Evolutionary conservation across 306 rosid genomes (phyloP).

Genomic region (Cicer chorassanicum): DNA sequence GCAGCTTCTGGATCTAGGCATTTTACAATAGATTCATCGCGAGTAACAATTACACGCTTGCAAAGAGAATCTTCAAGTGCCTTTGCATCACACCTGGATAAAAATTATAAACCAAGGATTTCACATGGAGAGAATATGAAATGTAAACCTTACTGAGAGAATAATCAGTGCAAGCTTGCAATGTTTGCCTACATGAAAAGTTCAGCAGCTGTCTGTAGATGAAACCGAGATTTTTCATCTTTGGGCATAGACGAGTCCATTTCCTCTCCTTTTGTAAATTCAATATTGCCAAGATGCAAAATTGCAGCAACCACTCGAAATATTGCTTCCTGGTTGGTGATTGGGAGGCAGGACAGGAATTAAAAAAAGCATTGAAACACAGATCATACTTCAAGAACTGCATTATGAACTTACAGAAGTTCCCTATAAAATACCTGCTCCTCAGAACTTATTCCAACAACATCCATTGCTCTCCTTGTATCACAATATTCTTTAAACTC

Average conservation of each 20-base stretch:
- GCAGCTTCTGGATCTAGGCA: constrained; percentile 96
- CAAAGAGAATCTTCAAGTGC: constrained; percentile 98
- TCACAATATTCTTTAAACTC: constrained; percentile 80
- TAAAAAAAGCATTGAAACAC: constrained; percentile 36
- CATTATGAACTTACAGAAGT: constrained; percentile 40
- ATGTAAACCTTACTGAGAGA: constrained; percentile 34
- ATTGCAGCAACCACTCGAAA: constrained; percentile 98
- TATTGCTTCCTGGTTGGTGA: constrained; percentile 77
- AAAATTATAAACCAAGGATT: constrained; percentile 39
- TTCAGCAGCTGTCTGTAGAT: constrained; percentile 86
- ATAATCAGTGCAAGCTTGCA: constrained; percentile 36
- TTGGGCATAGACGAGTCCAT: constrained; percentile 86
- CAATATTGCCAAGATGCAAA: constrained; percentile 96
- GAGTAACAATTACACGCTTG: constrained; percentile 96
- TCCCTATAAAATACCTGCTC: constrained; percentile 74
- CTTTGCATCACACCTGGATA: constrained; percentile 91
- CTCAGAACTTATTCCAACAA: constrained; percentile 87
- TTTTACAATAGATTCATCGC: constrained; percentile 93
- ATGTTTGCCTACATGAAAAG: constrained; percentile 75
- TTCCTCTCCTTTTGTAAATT: constrained; percentile 92
- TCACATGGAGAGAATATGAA: constrained; percentile 41
- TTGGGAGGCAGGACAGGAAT: constrained; percentile 26
- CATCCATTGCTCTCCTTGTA: constrained; percentile 91
- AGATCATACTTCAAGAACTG: constrained; percentile 37
- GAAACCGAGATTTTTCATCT: constrained; percentile 88